Conservation (phyloP, 192 early-diverging fungal species). For the Coemansia sp. region DNA sequence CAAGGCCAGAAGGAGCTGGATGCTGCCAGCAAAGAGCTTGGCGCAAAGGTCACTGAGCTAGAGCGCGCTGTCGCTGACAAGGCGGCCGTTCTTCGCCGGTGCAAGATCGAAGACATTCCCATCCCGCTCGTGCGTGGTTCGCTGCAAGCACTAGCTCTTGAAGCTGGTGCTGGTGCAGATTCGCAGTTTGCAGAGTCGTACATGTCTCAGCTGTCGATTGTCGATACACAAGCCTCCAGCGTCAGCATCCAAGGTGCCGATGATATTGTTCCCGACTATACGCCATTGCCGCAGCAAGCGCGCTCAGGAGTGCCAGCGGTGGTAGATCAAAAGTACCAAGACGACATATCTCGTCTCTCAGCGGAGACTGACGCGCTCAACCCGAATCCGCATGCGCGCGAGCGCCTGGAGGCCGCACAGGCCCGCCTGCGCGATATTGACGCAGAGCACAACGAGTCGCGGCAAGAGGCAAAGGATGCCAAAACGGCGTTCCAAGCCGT, state of each 20-base stretch:
- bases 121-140: slow-evolving; percentile 77
- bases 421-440: slow-evolving; percentile 76
- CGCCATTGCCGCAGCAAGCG: slow-evolving; percentile 30
- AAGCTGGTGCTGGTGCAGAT: slow-evolving; percentile 58
- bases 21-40: slow-evolving; percentile 43
- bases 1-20: slow-evolving; percentile 63
- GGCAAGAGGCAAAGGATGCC: slow-evolving; percentile 77
- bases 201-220: slow-evolving; percentile 49
- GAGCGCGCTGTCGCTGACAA: slow-evolving; percentile 78
- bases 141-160: slow-evolving; percentile 74
- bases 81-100: slow-evolving; percentile 78
- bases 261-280: slow-evolving; percentile 43
- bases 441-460: slow-evolving; percentile 78
- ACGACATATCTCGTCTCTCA: slow-evolving; percentile 32
- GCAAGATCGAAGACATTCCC: slow-evolving; percentile 93
- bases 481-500: slow-evolving; percentile 81
- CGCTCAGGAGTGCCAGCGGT: slow-evolving; percentile 22
- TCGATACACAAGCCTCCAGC: slow-evolving; percentile 43
- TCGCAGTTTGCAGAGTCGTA: slow-evolving; percentile 43
- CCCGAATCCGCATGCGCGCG: slow-evolving; percentile 89
- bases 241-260: slow-evolving; percentile 25
- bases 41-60: slow-evolving; percentile 60
- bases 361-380: slow-evolving; percentile 77
- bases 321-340: slow-evolving; percentile 40
- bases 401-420: slow-evolving; percentile 85